phyloP scores from a whole-genome alignment of 164 flowering plant species.

The Warburgia ugandensis region DNA sequence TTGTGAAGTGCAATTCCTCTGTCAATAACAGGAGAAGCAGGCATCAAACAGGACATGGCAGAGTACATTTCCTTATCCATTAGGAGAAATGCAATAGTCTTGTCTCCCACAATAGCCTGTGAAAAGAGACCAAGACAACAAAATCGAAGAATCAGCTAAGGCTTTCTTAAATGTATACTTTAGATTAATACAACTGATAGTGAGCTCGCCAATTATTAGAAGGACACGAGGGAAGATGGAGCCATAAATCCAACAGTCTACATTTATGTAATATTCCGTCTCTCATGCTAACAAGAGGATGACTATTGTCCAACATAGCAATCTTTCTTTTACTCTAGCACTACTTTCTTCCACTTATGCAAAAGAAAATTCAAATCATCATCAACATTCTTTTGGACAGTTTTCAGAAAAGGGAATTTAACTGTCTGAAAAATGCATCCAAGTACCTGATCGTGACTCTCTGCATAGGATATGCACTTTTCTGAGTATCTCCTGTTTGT shows the following conservation, averaged over 20 bases:
- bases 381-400: too few relatives aligned
- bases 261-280: too few relatives aligned
- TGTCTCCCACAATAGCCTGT: conserved; percentile 95
- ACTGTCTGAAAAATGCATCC: neutral
- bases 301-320: too few relatives aligned
- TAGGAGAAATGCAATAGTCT: conserved; percentile 77
- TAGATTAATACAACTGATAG: too few relatives aligned
- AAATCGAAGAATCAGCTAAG: neutral
- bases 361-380: too few relatives aligned
- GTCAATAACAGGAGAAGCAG: conserved; percentile 71
- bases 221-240: too few relatives aligned
- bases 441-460: conserved; percentile 93
- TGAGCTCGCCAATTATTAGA: too few relatives aligned
- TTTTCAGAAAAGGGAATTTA: too few relatives aligned
- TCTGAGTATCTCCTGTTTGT: conserved; percentile 92
- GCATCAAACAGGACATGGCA: conserved; percentile 79
- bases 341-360: too few relatives aligned
- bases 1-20: conserved; percentile 97
- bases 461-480: conserved; percentile 93
- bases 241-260: too few relatives aligned
- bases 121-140: conserved; percentile 7
- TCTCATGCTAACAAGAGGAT: too few relatives aligned
- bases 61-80: conserved; percentile 96
- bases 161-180: neutral
- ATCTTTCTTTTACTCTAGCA: too few relatives aligned